phyloP scores from a whole-genome alignment of 2,329 filamentous ascomycete genomes.

The Pseudogymnoascus sp. region DNA sequence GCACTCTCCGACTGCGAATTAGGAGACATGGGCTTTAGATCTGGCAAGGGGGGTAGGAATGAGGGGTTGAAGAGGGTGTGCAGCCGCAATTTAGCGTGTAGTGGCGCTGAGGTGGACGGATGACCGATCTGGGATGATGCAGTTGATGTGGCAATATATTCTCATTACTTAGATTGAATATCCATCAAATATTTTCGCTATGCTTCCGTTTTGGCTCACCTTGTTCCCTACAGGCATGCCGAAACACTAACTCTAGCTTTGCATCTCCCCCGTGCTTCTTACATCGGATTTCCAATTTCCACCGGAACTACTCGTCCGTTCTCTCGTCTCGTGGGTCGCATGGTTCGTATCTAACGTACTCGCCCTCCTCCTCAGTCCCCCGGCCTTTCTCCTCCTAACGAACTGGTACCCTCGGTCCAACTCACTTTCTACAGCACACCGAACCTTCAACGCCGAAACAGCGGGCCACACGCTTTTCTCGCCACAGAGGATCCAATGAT shows the following conservation, averaged over 20 bases:
- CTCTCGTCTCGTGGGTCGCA: slow-evolving; percentile 20
- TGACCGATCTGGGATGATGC: neutral
- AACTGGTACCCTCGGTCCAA: slow-evolving; percentile 78
- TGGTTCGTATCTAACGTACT: slow-evolving; percentile 24
- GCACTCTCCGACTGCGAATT: neutral
- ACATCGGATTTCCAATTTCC: slow-evolving; percentile 16
- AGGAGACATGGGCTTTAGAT: neutral
- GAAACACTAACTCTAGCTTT: slow-evolving; percentile 1
- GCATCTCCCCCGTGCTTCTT: neutral
- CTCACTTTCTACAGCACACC: slow-evolving; percentile 80
- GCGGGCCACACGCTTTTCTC: slow-evolving; percentile 89
- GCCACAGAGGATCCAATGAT: slow-evolving; percentile 78
- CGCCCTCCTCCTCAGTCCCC: slow-evolving; percentile 25
- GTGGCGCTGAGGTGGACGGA: neutral
- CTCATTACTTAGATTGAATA: neutral
- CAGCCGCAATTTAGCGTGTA: neutral
- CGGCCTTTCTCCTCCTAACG: slow-evolving; percentile 47
- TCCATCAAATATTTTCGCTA: slow-evolving; percentile 3
- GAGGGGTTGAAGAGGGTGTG: neutral
- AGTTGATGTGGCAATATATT: slow-evolving; percentile 2
- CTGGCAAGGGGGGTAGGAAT: neutral
- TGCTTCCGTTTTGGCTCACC: slow-evolving; percentile 4
- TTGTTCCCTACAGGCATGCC: neutral
- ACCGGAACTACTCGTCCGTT: slow-evolving; percentile 23
- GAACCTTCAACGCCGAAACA: slow-evolving; percentile 68